Conservation (phyloP, 1,284 basidiomycete genomes). For the Cutaneotrichosporon cyanovorans region DNA sequence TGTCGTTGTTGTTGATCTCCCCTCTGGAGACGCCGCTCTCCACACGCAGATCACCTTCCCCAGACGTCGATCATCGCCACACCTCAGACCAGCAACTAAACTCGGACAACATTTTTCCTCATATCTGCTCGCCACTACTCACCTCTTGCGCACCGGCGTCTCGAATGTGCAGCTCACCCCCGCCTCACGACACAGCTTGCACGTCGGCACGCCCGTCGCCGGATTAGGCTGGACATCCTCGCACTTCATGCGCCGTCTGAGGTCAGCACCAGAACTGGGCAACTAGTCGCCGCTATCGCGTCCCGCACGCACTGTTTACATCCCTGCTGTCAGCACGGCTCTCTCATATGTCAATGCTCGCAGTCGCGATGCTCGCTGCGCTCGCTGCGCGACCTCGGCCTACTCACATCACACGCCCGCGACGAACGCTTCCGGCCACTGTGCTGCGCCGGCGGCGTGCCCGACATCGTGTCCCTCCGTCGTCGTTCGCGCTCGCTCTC, state of each 20-base stretch:
- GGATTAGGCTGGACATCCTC: constrained; percentile 13
- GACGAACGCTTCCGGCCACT: constrained; percentile 16
- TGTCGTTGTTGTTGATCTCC: too few relatives aligned
- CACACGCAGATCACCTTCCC: neutral
- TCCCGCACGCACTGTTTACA: constrained; percentile 16
- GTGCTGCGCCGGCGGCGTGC: too few relatives aligned
- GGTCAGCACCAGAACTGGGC: neutral
- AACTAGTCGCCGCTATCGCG: neutral
- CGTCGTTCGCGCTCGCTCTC: too few relatives aligned
- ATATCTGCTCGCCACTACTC: too few relatives aligned
- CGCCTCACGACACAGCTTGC: constrained; percentile 23
- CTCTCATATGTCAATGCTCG: too few relatives aligned
- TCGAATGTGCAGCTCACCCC: constrained; percentile 22
- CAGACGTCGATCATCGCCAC: too few relatives aligned
- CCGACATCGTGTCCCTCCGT: too few relatives aligned
- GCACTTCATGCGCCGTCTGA: constrained; percentile 27
- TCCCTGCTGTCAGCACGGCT: constrained; percentile 9
- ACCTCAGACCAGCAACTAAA: too few relatives aligned
- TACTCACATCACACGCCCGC: constrained; percentile 25
- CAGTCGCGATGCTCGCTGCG: too few relatives aligned
- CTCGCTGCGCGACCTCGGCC: too few relatives aligned
- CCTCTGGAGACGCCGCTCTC: too few relatives aligned
- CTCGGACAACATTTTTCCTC: too few relatives aligned
- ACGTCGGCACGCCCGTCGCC: constrained; percentile 10
- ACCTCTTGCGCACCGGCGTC: constrained; percentile 27